These are phyloP conservation scores for Cyclotella atomus DNA, from an alignment of 108 stramenopile species.

Conservation along the genomic window DNA sequence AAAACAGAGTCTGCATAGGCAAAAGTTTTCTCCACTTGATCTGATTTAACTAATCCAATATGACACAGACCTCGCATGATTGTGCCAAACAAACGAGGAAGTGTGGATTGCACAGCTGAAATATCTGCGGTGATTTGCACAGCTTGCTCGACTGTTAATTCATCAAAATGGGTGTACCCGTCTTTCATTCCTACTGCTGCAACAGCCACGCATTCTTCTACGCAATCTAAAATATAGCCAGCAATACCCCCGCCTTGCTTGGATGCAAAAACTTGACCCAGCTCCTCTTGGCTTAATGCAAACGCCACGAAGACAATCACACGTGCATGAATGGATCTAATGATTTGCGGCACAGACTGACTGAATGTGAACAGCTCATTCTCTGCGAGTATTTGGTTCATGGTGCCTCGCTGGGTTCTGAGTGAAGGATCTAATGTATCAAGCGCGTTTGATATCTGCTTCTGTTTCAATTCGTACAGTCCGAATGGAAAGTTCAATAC, in stretches of 20 bases:
- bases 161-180: slow-evolving; percentile 74
- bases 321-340: slow-evolving; percentile 88
- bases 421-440: slow-evolving; percentile 51
- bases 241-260: slow-evolving; percentile 82
- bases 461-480: slow-evolving; percentile 69
- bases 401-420: slow-evolving; percentile 39
- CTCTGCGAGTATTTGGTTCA: slow-evolving; percentile 51
- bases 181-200: slow-evolving; percentile 90
- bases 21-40: slow-evolving; percentile 85
- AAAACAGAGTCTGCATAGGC: slow-evolving; percentile 84
- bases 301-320: slow-evolving; percentile 84
- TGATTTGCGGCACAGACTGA: slow-evolving; percentile 76
- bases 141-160: slow-evolving; percentile 84
- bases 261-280: slow-evolving; percentile 86
- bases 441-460: slow-evolving; percentile 32
- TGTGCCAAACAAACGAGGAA: slow-evolving; percentile 88
- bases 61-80: slow-evolving; percentile 89
- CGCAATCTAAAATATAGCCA: slow-evolving; percentile 86
- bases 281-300: slow-evolving; percentile 85
- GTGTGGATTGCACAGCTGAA: slow-evolving; percentile 74
- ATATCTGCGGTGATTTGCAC: slow-evolving; percentile 91
- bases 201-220: slow-evolving; percentile 86
- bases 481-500: slow-evolving; percentile 85
- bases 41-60: slow-evolving; percentile 82
- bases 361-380: slow-evolving; percentile 82